phyloP scores from a whole-genome alignment of 2,329 filamentous ascomycete genomes.

The Aspergillus quadrilineatus region DNA sequence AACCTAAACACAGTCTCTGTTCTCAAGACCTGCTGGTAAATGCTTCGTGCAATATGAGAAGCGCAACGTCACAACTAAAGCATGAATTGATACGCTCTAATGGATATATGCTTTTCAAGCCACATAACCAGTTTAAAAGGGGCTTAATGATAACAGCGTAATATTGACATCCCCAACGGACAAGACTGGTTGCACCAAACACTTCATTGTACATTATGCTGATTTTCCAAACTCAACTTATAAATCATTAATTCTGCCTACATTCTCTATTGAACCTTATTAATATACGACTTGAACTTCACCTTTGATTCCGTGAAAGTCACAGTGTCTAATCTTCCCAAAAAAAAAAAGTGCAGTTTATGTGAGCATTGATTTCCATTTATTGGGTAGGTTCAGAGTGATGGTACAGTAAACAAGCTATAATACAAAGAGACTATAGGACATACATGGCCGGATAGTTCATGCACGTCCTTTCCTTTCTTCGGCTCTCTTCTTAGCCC shows the following conservation, averaged over 20 bases:
- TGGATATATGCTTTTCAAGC: not conserved
- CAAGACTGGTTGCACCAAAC: conserved; percentile 3
- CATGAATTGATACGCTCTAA: conserved; percentile 18
- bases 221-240: not conserved
- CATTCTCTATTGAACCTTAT: no score
- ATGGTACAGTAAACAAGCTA: no score
- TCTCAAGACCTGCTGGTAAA: conserved; percentile 70
- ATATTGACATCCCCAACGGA: not conserved
- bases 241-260: no score
- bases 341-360: no score
- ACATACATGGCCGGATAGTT: not conserved
- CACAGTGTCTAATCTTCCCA: no score
- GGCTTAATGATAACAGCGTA: no score
- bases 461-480: conserved; percentile 58
- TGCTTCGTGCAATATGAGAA: conserved; percentile 73
- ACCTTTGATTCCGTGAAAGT: no score
- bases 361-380: no score
- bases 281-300: no score
- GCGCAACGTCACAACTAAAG: conserved; percentile 29
- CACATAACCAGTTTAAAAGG: no score
- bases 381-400: no score
- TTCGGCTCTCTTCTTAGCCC: conserved; percentile 78
- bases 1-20: conserved; percentile 52
- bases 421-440: no score
- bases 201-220: conserved; percentile 9